Percentiles rank a stretch among this genome's conserved stretches.
phyloP scores from a whole-genome alignment of 1,284 basidiomycete genomes.

The Apiotrichum sp. region DNA sequence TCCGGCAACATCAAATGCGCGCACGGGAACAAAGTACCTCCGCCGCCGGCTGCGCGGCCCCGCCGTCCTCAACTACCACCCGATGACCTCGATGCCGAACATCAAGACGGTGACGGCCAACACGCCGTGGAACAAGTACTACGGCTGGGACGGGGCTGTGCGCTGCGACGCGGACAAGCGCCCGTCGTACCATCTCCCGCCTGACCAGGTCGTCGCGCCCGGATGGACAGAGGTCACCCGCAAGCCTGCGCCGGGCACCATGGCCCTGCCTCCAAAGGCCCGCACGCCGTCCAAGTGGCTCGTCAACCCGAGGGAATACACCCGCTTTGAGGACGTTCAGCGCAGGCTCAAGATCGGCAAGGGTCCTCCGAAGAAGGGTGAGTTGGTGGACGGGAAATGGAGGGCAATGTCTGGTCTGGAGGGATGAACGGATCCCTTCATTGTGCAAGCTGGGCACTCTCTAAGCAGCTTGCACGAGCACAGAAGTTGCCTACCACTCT shows the following conservation, averaged over 20 bases:
- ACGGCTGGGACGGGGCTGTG: constrained; percentile 23
- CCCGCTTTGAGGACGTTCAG: constrained; percentile 28
- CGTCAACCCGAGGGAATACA: constrained; percentile 27
- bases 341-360: constrained; percentile 29
- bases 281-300: constrained; percentile 39
- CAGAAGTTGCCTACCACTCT: neutral
- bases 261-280: constrained; percentile 1
- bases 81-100: constrained; percentile 15
- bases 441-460: too few species aligned
- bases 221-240: constrained; percentile 30
- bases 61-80: constrained; percentile 65
- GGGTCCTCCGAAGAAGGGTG: constrained; percentile 45
- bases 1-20: constrained; percentile 68
- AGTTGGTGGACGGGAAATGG: constrained; percentile 12
- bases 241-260: constrained; percentile 4
- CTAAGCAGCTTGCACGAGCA: too few species aligned
- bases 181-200: constrained; percentile 10
- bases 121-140: constrained; percentile 23
- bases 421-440: too few species aligned
- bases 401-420: neutral
- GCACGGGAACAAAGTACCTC: constrained; percentile 80
- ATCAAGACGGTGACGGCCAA: constrained; percentile 18
- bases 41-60: constrained; percentile 67
- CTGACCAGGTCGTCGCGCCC: constrained; percentile 14
- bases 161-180: constrained; percentile 15